Conservation (phyloP, 495 filamentous ascomycete species). For the Aspergillus nanangensis region DNA sequence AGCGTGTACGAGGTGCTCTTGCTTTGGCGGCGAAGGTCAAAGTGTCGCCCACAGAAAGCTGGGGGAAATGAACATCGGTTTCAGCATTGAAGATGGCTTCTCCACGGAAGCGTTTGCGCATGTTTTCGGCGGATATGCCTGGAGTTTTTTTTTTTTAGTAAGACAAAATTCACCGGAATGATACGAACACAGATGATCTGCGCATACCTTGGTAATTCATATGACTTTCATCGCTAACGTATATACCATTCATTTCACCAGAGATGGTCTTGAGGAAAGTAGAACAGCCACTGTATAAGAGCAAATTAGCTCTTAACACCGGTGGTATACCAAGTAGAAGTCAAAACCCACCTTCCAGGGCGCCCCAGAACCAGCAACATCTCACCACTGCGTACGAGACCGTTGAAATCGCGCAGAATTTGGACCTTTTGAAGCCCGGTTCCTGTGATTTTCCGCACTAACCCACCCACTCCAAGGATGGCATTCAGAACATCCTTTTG, state of each 20-base stretch:
- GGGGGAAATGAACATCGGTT: constrained; percentile 57
- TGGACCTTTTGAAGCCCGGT: constrained; percentile 38
- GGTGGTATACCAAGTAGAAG: not conserved
- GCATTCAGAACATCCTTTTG: constrained; percentile 65
- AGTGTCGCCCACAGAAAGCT: constrained; percentile 57
- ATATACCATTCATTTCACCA: constrained; percentile 61
- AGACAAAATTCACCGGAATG: not conserved
- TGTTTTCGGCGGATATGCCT: constrained; percentile 58
- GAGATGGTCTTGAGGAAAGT: constrained; percentile 66
- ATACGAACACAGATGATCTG: too few species aligned
- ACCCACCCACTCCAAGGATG: constrained; percentile 41
- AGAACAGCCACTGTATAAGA: constrained; percentile 20
- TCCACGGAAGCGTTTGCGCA: constrained; percentile 60
- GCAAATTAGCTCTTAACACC: not conserved
- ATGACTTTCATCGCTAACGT: constrained; percentile 46
- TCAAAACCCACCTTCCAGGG: constrained; percentile 55
- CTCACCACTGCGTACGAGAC: constrained; percentile 61
- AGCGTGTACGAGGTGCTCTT: constrained; percentile 33
- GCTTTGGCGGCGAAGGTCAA: constrained; percentile 52
- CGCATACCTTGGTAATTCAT: constrained; percentile 57
- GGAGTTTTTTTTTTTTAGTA: constrained; percentile 26
- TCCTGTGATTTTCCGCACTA: constrained; percentile 29
- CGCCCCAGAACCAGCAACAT: constrained; percentile 68
- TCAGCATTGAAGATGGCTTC: constrained; percentile 55
- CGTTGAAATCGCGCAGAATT: constrained; percentile 64